Evolutionary conservation across 441 rosid genomes (phyloP).

Genomic region (Flueggea neowawraea): DNA sequence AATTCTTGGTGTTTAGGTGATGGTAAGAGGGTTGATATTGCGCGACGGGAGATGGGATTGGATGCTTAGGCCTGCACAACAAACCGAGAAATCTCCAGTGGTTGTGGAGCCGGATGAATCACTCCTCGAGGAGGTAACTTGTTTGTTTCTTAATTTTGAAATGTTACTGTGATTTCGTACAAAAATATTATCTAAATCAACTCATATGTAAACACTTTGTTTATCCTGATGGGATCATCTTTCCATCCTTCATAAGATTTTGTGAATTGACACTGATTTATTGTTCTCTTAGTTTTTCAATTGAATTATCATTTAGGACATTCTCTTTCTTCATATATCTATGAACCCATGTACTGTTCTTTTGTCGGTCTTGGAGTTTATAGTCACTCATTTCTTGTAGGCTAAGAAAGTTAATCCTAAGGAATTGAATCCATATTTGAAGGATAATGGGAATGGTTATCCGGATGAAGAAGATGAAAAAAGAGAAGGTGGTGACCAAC

Average conservation of each 20-base stretch:
- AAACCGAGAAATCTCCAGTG: conserved; percentile 28
- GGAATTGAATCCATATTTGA: conserved; percentile 83
- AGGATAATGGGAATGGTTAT: conserved; percentile 73
- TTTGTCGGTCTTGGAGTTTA: background rate
- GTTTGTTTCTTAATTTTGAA: background rate
- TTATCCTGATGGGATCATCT: too few species aligned
- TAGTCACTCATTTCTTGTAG: conserved; percentile 21
- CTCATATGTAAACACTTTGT: too few species aligned
- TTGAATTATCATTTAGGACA: too few species aligned
- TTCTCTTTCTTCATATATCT: too few species aligned
- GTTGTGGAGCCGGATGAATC: conserved; percentile 35
- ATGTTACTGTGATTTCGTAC: too few species aligned
- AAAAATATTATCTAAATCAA: too few species aligned
- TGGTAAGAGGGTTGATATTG: conserved; percentile 26
- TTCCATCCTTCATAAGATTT: too few species aligned
- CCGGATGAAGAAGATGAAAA: conserved; percentile 60
- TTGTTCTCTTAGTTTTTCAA: too few species aligned
- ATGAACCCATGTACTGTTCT: background rate
- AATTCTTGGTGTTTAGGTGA: conserved; percentile 17
- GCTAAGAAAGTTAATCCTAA: conserved; percentile 50
- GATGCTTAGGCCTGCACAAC: conserved; percentile 70
- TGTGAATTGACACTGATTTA: too few species aligned
- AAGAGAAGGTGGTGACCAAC: conserved; percentile 31
- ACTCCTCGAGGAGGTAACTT: conserved; percentile 46
- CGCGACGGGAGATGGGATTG: conserved; percentile 69